Percentiles rank a stretch among this genome's conserved stretches.
phyloP scores from a whole-genome alignment of 108 stramenopile genomes.

The Skeletonema menzelii region DNA sequence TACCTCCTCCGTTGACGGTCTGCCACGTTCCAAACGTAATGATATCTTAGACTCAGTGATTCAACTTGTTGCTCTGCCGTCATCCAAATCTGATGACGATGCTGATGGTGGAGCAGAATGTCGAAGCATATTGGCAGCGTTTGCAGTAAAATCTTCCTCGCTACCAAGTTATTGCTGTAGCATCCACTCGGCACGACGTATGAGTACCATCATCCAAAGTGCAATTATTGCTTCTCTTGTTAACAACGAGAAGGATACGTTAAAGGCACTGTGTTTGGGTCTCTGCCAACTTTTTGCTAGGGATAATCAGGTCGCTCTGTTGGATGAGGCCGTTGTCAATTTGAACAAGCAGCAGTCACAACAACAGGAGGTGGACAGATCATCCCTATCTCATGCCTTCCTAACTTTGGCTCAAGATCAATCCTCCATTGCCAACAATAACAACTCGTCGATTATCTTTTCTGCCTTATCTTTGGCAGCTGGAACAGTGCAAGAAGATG shows the following conservation, averaged over 20 bases:
- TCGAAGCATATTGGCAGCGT: neutral
- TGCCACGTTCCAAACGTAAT: neutral
- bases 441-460: neutral
- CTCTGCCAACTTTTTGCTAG: slow-evolving; percentile 13
- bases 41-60: neutral
- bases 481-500: neutral
- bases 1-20: neutral
- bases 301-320: neutral
- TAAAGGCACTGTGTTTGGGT: slow-evolving; percentile 16
- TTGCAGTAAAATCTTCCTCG: neutral
- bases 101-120: neutral
- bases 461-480: slow-evolving; percentile 28
- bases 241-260: neutral
- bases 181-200: neutral
- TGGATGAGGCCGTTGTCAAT: neutral
- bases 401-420: neutral
- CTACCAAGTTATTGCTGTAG: neutral
- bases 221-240: neutral
- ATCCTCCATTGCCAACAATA: neutral
- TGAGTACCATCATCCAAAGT: neutral
- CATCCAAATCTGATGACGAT: neutral
- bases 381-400: slow-evolving; percentile 2
- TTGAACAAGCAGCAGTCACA: neutral
- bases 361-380: slow-evolving; percentile 1
- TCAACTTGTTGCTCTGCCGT: neutral